phyloP scores from a whole-genome alignment of 2,329 filamentous ascomycete species.

The Hypoxylon sp. region DNA sequence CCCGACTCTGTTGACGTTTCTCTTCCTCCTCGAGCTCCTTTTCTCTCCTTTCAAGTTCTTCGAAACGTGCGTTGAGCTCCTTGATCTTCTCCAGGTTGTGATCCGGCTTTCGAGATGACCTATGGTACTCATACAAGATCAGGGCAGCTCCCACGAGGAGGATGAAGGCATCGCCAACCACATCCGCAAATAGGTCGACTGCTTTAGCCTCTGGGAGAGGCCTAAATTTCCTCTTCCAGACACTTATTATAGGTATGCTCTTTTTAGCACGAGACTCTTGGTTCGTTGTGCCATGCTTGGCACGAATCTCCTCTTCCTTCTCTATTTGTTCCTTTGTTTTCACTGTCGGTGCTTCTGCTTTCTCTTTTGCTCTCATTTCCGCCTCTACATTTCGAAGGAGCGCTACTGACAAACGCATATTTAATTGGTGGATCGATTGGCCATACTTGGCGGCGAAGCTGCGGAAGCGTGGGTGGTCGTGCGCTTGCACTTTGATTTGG shows the following conservation, averaged over 20 bases:
- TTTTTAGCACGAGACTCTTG: conserved; percentile 50
- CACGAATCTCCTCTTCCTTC: conserved; percentile 66
- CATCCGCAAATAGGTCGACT: conserved; percentile 77
- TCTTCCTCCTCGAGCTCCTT: conserved; percentile 67
- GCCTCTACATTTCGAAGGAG: conserved; percentile 71
- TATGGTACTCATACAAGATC: conserved; percentile 75
- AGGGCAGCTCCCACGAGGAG: conserved; percentile 70
- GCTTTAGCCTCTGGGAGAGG: conserved; percentile 75
- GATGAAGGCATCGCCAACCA: conserved; percentile 75
- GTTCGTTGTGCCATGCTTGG: conserved; percentile 60
- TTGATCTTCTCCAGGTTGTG: conserved; percentile 68
- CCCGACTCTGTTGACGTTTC: conserved; percentile 61
- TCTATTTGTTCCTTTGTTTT: conserved; percentile 74
- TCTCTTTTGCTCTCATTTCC: conserved; percentile 72
- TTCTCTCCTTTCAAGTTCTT: conserved; percentile 66
- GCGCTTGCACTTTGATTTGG: conserved; percentile 75
- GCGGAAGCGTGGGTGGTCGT: conserved; percentile 75
- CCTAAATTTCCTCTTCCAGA: conserved; percentile 75
- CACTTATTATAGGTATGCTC: conserved; percentile 60
- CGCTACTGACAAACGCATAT: conserved; percentile 75
- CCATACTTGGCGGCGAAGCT: conserved; percentile 73
- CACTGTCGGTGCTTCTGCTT: conserved; percentile 74
- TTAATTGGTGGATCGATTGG: conserved; percentile 75
- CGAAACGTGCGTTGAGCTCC: conserved; percentile 64
- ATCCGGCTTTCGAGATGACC: conserved; percentile 73